Conservation (phyloP, 2,329 filamentous ascomycete genomes). For the Penicillium sp. region DNA sequence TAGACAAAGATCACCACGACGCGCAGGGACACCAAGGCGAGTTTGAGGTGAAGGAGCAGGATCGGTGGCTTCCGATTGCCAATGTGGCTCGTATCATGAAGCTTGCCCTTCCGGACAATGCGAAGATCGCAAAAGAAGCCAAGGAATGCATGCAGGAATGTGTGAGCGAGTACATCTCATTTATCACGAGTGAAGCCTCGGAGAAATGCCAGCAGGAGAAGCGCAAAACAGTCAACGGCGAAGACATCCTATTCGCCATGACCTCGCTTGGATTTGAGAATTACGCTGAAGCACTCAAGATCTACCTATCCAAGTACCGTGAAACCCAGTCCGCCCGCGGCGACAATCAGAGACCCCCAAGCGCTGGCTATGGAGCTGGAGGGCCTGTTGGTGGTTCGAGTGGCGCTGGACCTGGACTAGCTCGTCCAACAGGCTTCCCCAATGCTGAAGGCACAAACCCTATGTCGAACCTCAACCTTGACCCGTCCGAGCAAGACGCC, state of each 20-base stretch:
- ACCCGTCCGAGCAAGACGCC: conserved; percentile 45
- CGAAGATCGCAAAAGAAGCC: conserved; percentile 97
- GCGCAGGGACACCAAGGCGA: conserved; percentile 70
- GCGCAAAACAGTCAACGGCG: conserved; percentile 97
- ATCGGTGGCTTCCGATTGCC: conserved; percentile 98
- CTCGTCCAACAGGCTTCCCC: conserved; percentile 34
- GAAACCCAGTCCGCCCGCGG: conserved; percentile 83
- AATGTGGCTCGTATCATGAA: conserved; percentile 99
- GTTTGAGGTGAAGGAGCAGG: conserved; percentile 99
- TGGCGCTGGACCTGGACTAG: conserved; percentile 17
- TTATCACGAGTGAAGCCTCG: conserved; percentile 98
- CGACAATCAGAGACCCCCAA: conserved; percentile 58
- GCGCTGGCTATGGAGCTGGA: conserved; percentile 45
- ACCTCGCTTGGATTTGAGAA: conserved; percentile 98
- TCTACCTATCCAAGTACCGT: conserved; percentile 95
- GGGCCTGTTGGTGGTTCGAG: conserved; percentile 35
- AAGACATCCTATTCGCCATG: conserved; percentile 99
- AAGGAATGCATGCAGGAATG: conserved; percentile 99
- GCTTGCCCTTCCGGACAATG: conserved; percentile 92
- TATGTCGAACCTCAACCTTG: conserved; percentile 44
- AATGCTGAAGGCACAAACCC: conserved; percentile 43
- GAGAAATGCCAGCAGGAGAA: conserved; percentile 99
- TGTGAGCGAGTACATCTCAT: conserved; percentile 99
- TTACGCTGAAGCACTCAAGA: conserved; percentile 96
- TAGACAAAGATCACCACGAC: conserved; percentile 68